Conservation (phyloP, 2,329 filamentous ascomycete genomes). For the Xylaria sp. region DNA sequence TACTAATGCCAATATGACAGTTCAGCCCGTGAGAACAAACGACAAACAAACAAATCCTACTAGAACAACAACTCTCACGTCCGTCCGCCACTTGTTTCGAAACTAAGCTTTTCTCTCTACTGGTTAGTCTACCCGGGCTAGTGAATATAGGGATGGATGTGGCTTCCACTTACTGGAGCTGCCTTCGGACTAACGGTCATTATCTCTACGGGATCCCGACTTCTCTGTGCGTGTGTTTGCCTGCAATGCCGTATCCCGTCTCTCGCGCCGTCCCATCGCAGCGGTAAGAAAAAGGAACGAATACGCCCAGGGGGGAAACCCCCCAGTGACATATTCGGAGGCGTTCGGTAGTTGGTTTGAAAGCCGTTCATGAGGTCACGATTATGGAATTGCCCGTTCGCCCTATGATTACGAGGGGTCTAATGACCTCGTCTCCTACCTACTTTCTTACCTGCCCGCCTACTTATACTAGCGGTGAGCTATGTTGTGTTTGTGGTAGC, state of each 20-base stretch:
- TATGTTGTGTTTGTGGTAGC: neutral
- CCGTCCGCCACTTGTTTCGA: neutral
- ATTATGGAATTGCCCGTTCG: too few relatives aligned
- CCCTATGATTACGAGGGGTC: neutral
- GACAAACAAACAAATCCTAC: neutral
- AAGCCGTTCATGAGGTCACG: neutral
- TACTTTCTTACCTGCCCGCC: too few relatives aligned
- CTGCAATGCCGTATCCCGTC: conserved; percentile 27
- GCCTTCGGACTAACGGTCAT: too few relatives aligned
- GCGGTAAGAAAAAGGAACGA: too few relatives aligned
- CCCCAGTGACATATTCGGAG: neutral
- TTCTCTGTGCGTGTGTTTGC: conserved; percentile 25
- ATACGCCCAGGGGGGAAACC: too few relatives aligned
- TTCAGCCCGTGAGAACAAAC: conserved; percentile 5
- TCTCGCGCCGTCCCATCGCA: neutral
- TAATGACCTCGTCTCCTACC: neutral
- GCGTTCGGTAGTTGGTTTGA: neutral
- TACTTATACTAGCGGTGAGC: neutral
- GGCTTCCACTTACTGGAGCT: too few relatives aligned
- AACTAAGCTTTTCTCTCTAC: neutral
- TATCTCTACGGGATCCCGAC: neutral
- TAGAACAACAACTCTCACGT: neutral
- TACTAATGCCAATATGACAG: neutral
- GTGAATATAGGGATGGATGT: conserved; percentile 23
- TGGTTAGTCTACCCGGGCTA: neutral